Base-by-base conservation (phyloP, 2,329 filamentous ascomycete genomes). In the Cladophialophora chaetospira region DNA sequence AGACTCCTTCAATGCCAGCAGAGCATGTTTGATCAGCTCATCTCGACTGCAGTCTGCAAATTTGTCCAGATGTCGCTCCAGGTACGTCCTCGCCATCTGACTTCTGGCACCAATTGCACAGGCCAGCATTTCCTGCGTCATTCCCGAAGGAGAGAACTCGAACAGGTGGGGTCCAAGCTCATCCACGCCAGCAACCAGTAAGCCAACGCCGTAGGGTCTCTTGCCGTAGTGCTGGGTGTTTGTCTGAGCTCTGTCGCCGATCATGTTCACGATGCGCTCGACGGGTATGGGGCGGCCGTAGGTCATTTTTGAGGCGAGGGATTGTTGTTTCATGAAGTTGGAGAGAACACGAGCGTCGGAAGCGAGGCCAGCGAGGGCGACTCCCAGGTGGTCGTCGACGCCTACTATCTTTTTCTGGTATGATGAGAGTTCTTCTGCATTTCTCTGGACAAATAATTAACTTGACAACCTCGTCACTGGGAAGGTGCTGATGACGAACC, bases 311-410 rank as follows among this genome's bases (percentile, higher is more conserved):
- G 94, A 93, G 70, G 90, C 89, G 70, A 99, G 90, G 63, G 91
- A 96, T 79, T 97, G 94, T 79, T 96, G 91, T 82, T 97, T 97
- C 93, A 99, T 97, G 82, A 97, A 99, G 85, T 99, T 99, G 82
- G 92, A 97, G 68, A 99, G 91, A 68, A 99, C 94, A 71, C 94
- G 94, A 72, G 93, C 94, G 76, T 99, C 94, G 57, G 93, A 97
- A 66, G 94, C 94, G 62, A 99, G 89, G 68, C 94, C 94, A 66
- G 94, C 94, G 69, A 99, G 95, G 69, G 93, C 91, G 70, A 99
- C 87, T 66, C 92, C 94, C 68, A 94, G 88, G 77, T 99, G 94
- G 69, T 93, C 89, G 76, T 99, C 94, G 77, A 99, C 88, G 68
- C 88, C 85, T 76, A 99, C 97, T 72, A 99, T 87, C 82, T 99